phyloP scores from a whole-genome alignment of 2,329 filamentous ascomycete species.

The Hymenoscyphus infarciens region DNA sequence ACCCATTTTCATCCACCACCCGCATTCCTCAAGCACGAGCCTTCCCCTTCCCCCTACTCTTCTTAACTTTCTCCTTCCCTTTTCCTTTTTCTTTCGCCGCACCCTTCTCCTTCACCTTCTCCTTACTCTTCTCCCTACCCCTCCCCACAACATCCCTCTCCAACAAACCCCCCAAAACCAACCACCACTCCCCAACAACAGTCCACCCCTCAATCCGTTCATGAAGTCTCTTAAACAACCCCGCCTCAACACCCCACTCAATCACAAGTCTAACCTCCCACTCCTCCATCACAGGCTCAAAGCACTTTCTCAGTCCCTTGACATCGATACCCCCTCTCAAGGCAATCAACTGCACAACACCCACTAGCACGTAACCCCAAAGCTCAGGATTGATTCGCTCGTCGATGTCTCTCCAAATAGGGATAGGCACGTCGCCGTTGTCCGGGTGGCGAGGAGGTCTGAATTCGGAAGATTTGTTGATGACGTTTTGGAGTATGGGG shows the following conservation, averaged over 20 bases:
- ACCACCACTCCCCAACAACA: constrained; percentile 66
- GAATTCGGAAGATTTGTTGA: constrained; percentile 32
- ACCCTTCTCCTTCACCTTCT: not conserved
- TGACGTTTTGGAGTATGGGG: constrained; percentile 38
- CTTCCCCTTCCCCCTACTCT: not conserved
- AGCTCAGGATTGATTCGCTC: constrained; percentile 53
- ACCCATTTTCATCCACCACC: too few relatives aligned
- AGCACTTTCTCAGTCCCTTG: constrained; percentile 49
- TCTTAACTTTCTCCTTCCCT: not conserved
- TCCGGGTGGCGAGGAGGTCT: constrained; percentile 37
- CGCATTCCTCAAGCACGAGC: too few relatives aligned
- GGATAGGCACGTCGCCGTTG: constrained; percentile 46
- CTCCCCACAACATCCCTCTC: constrained; percentile 8
- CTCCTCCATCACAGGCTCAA: constrained; percentile 56
- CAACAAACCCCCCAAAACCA: constrained; percentile 43
- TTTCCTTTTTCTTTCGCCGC: not conserved
- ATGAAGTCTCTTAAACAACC: constrained; percentile 37
- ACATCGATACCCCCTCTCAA: constrained; percentile 57
- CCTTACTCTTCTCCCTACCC: not conserved
- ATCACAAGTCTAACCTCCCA: constrained; percentile 60
- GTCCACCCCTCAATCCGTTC: constrained; percentile 42
- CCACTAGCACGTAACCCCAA: constrained; percentile 62
- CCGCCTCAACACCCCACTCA: constrained; percentile 54
- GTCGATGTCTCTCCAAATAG: constrained; percentile 71
- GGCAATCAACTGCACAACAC: constrained; percentile 59